Base-by-base conservation (phyloP, 768 basidiomycete species). In the Russula brevipes region DNA sequence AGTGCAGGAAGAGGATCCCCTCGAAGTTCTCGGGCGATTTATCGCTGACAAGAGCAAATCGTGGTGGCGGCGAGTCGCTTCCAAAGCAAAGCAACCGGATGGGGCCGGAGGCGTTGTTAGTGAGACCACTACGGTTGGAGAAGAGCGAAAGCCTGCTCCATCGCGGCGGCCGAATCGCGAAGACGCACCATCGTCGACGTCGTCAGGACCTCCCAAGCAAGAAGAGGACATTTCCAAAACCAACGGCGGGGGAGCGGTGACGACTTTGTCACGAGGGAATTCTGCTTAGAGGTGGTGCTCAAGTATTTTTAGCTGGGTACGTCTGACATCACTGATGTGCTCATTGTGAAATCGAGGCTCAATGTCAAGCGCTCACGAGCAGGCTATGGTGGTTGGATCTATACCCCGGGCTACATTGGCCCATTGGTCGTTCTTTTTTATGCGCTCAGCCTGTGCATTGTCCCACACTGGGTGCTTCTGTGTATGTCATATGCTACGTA, bases 1-100 rank as follows among this genome's bases (percentile, higher is more conserved):
- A 55, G 38, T 39, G 54, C 50, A 56, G 3, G 60, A 66, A 35
- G 57, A 56, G 12, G 67, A 68, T 14, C 65, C 65, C 9, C 58
- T 68, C 30, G 67, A 64, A 19, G 42, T 58, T 17, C 42, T 68
- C 17, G 67, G 59, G 1, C 49, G 31, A 51, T 58, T 49, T 36
- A 54, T 68, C 31, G 67, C 60, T 19, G 59, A 57, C 14, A 68
- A 66, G 59, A 57, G 65, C 33, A 68, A 64, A 53, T 53, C 58
- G 12, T 45, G 66, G 9, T 68, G 65, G 65, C 45, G 62, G 19
- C 56, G 61, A 51, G 57, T 66, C 11, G 36, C 55, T 30, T 36
- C 60, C 45, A 66, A 63, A 55, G 60, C 42, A 57, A 59, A 49
- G 42, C 44, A 42, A 38, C 41, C 52, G 24, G 49, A 42, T 47